Evolutionary conservation across 2,329 filamentous ascomycete species (phyloP), one percentile per base, ranked within the genome.

Genomic region (Ascochyta lentis): DNA sequence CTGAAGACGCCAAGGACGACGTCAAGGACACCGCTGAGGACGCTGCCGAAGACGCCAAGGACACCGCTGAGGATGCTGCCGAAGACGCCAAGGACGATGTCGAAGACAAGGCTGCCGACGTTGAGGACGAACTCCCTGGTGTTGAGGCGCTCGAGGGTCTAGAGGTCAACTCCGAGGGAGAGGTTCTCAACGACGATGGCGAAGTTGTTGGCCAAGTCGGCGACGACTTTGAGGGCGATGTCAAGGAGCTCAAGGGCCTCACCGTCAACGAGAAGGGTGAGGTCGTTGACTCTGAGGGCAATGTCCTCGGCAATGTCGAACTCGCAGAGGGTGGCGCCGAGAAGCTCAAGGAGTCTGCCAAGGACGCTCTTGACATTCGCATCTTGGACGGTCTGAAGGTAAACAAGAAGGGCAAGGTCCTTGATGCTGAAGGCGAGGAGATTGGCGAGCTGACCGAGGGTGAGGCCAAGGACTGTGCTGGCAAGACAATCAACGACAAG

Each of bases 371-470:
- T 39, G 79, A 81, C 59, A 69, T 80, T 39, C 75, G 79, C 52
- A 81, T 82, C 65, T 65, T 83, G 43, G 75, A 84, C 66, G 79
- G 82, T 64, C 76, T 81, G 49, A 83, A 83, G 70, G 78, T 84
- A 72, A 84, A 84, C 75, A 84, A 84, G 76, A 84, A 84, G 75
- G 80, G 80, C 72, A 80, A 80, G 72, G 73, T 83, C 49, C 76
- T 83, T 42, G 78, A 82, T 56, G 77, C 79, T 39, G 80, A 82
- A 46, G 80, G 80, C 24, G 80, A 82, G 59, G 77, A 79, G 63
- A 81, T 83, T 61, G 80, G 80, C 37, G 77, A 81, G 69, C 76
- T 82, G 46, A 74, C 71, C 49, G 79, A 82, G 35, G 80, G 80
- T 37, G 80, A 81, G 33, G 55, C 74, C 50, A 66, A 70, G 37